Evolutionary conservation across 2,329 filamentous ascomycete species (phyloP).

Genomic region (Plectosphaerella cucumerina): DNA sequence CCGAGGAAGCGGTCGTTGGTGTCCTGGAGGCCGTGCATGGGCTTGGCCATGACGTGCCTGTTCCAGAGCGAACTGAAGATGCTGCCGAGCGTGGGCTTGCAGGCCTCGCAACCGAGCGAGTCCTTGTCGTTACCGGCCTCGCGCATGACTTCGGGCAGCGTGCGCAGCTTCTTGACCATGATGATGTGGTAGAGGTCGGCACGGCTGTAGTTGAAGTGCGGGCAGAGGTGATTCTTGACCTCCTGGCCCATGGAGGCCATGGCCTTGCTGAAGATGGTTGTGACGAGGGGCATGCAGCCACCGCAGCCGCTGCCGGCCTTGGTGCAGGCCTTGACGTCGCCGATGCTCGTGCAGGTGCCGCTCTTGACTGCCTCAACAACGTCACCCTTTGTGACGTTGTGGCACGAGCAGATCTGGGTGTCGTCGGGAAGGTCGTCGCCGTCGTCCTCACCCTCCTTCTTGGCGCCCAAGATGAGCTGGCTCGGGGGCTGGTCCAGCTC

Average conservation of each 20-base stretch:
- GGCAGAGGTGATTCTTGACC: constrained; percentile 80
- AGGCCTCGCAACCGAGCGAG: constrained; percentile 80
- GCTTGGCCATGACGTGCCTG: constrained; percentile 70
- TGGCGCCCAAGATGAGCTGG: constrained; percentile 77
- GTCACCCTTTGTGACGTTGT: constrained; percentile 87
- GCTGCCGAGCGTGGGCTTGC: constrained; percentile 77
- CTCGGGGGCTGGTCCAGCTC: constrained; percentile 71
- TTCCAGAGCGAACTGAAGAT: constrained; percentile 84
- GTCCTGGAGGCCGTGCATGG: constrained; percentile 73
- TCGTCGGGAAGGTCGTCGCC: constrained; percentile 77
- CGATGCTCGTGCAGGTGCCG: constrained; percentile 75
- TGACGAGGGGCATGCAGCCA: constrained; percentile 84
- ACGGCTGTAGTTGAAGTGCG: constrained; percentile 78
- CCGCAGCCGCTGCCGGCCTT: constrained; percentile 90
- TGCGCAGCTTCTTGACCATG: constrained; percentile 72
- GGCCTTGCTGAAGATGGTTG: constrained; percentile 84
- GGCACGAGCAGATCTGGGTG: constrained; percentile 87
- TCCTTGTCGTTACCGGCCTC: constrained; percentile 66
- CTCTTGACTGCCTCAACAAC: constrained; percentile 69
- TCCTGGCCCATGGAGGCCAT: constrained; percentile 84
- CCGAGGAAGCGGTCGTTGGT: constrained; percentile 86
- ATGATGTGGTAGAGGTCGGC: constrained; percentile 89
- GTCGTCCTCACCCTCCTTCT: constrained; percentile 68
- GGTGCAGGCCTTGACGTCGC: constrained; percentile 82
- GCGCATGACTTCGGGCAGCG: constrained; percentile 72